These are phyloP conservation scores for Lasiosphaeria ovina DNA, from an alignment of 495 filamentous ascomycete genomes.

Conservation along the genomic window DNA sequence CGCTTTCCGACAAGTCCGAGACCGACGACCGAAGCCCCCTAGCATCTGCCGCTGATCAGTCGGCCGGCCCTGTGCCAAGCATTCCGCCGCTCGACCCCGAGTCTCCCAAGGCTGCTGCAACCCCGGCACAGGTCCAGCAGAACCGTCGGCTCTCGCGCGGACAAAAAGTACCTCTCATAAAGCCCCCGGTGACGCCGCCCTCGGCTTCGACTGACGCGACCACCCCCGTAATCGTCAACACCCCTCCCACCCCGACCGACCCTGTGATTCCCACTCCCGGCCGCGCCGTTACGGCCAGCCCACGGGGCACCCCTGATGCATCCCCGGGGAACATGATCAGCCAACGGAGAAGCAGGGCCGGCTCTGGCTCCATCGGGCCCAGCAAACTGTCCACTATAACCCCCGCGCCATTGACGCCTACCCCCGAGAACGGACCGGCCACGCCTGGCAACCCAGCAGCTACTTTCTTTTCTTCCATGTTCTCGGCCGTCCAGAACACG, in stretches of 20 bases:
- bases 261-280: conserved; percentile 23
- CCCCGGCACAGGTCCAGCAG: conserved; percentile 14
- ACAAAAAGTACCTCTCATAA: conserved; percentile 37
- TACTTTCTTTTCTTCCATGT: conserved; percentile 91
- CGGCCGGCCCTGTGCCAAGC: conserved; percentile 19
- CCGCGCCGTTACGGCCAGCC: conserved; percentile 15
- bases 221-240: conserved; percentile 55
- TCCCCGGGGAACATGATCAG: conserved; percentile 72
- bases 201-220: conserved; percentile 32
- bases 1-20: conserved; percentile 17
- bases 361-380: conserved; percentile 66
- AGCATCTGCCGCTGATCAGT: conserved; percentile 16
- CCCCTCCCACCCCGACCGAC: conserved; percentile 55
- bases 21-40: conserved; percentile 24
- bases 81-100: conserved; percentile 16
- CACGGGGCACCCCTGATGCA: conserved; percentile 32
- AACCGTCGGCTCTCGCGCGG: conserved; percentile 30
- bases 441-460: conserved; percentile 40
- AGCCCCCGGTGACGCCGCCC: conserved; percentile 41
- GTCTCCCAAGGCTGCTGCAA: conserved; percentile 10
- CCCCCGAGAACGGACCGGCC: conserved; percentile 46
- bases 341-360: conserved; percentile 52
- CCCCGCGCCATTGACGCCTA: conserved; percentile 70
- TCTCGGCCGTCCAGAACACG: conserved; percentile 91
- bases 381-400: conserved; percentile 87